Percentiles rank a stretch among this genome's conserved stretches.
Conservation (phyloP, 2,329 filamentous ascomycete species). For the Emydomyces testavorans region DNA sequence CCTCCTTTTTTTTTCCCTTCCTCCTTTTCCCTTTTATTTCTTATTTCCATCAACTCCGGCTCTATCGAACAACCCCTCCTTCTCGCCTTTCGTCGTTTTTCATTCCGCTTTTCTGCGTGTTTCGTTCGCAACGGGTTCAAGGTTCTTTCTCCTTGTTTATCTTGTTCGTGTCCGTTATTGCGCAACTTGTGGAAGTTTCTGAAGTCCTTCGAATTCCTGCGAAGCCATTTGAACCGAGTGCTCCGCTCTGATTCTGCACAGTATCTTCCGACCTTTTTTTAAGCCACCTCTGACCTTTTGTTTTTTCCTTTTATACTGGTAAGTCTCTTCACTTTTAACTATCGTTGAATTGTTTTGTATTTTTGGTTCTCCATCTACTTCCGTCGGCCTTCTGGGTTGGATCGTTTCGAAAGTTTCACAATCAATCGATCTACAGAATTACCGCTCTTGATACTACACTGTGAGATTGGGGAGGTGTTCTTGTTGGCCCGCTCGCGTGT, state of each 20-base stretch:
- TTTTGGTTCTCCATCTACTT: neutral
- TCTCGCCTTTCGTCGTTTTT: constrained; percentile 4
- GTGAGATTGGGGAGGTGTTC: neutral
- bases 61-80: constrained; percentile 5
- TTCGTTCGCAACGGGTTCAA: constrained; percentile 12
- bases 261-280: neutral
- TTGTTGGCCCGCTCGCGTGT: constrained; percentile 2
- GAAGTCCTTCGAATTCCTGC: neutral
- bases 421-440: constrained; percentile 2
- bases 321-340: neutral
- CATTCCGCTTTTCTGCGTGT: constrained; percentile 5
- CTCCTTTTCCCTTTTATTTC: neutral
- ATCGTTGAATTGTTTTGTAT: neutral
- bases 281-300: constrained; percentile 1
- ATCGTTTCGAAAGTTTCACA: constrained; percentile 10
- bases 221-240: neutral
- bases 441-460: neutral
- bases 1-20: constrained; percentile 5
- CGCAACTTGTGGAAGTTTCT: constrained; percentile 3
- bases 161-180: constrained; percentile 3
- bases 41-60: constrained; percentile 3
- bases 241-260: neutral
- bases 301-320: neutral
- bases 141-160: constrained; percentile 9
- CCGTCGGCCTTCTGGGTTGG: neutral